Percentiles rank a stretch among this genome's conserved stretches.
Evolutionary conservation across 371 early-diverging fungal species (phyloP).

Genomic region (Phascolomyces articulosus): DNA sequence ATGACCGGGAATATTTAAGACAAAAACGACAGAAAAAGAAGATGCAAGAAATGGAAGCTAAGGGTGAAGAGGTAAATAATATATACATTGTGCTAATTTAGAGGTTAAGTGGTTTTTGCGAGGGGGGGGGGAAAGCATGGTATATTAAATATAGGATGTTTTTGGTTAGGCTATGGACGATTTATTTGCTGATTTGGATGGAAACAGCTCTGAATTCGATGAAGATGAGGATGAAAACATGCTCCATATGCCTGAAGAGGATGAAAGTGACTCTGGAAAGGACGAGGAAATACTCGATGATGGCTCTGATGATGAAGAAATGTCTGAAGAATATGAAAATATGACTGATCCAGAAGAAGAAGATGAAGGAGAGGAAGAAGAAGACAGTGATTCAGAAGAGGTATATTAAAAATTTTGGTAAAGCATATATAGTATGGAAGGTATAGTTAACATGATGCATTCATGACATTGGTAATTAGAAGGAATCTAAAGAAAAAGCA

Average conservation of each 20-base stretch:
- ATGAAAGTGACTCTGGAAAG: constrained; percentile 10
- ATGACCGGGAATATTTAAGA: constrained; percentile 50
- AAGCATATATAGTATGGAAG: constrained; percentile 11
- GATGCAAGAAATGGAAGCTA: constrained; percentile 39
- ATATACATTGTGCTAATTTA: too few species aligned
- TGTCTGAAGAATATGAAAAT: constrained; percentile 10
- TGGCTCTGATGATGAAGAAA: constrained; percentile 20
- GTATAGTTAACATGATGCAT: too few species aligned
- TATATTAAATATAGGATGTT: not conserved
- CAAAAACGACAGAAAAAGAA: constrained; percentile 43
- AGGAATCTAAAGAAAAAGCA: not conserved
- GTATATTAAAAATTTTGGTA: constrained; percentile 7
- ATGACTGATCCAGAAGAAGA: constrained; percentile 16
- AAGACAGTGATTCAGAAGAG: not conserved
- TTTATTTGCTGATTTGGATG: constrained; percentile 37
- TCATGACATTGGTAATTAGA: too few species aligned
- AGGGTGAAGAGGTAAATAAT: constrained; percentile 35
- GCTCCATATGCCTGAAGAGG: not conserved
- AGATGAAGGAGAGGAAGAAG: constrained; percentile 36
- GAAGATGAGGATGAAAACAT: constrained; percentile 25
- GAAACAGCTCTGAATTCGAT: too few species aligned
- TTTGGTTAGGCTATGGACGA: constrained; percentile 28
- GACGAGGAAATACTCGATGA: constrained; percentile 20
- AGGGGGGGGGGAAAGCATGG: not conserved
- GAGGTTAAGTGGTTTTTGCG: too few species aligned